Evolutionary conservation across 768 basidiomycete genomes (phyloP), one percentile per base, ranked within the genome.

Genomic region (Podaxis rugospora): DNA sequence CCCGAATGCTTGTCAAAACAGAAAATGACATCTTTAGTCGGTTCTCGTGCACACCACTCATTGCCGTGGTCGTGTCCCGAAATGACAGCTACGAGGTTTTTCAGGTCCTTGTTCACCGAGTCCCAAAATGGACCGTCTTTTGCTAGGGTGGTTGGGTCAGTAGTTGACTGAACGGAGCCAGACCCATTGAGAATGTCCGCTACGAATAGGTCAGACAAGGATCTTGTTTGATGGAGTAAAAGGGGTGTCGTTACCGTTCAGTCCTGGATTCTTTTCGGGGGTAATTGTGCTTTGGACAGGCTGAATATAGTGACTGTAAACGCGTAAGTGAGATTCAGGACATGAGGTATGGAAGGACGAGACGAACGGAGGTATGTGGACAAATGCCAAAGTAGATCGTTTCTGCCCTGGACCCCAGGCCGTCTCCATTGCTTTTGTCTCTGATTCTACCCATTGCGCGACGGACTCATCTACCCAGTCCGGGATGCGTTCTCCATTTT

Each of bases 1-100:
- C 89, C 89, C 1, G 88, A 87, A 68, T 91, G 90, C 69, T 91
- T 91, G 67, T 81, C 80, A 64, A 91, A 92, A 68, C 90, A 92
- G 69, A 90, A 89, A 0, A 88, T 80, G 7, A 88, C 79, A 42
- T 82, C 73, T 62, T 84, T 83, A 3, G 77, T 78, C 1, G 80
- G 80, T 62, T 90, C 87, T 16, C 87, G 83, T 6, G 82, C 81
- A 62, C 90, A 92, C 90, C 90, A 92, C 69, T 90, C 88, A 61
- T 91, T 80, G 1, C 90, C 90, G 64, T 92, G 90, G 68, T 88
- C 89, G 59, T 91, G 89, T 44, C 89, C 89, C 2, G 87, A 89
- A 27, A 90, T 75, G 40, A 89, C 79, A 0, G 82, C 88, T 52
- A 83, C 84, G 5, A 91, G 70, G 64, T 90, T 89, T 71, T 82